Evolutionary conservation across 208 protist genomes (phyloP), one percentile per base, ranked within the genome.

Genomic region (Crithidia expoeki): DNA sequence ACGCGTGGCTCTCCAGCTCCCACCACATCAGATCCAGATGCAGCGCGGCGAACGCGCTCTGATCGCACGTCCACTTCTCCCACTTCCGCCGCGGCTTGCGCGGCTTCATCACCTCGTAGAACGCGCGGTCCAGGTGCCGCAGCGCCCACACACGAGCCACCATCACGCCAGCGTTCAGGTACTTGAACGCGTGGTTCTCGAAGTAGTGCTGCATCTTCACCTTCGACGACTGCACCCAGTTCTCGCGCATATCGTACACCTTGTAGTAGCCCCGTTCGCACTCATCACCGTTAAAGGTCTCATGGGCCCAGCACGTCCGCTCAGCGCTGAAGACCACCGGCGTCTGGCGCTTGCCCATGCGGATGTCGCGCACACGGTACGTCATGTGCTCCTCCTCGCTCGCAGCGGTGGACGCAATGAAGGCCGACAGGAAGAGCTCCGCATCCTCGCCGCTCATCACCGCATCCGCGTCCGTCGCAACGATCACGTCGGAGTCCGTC

Each of bases 351-450:
- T 57, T 57, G 21, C 51, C 51, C 5, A 32, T 30, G 28, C 51
- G 51, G 25, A 57, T 57, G 51, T 57, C 51, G 19, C 51, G 51
- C 28, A 57, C 14, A n/a, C 30, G 11, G 51, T 57, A 57, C 25
- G 51, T 32, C 28, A 30, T 57, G 51, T 49, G 44, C 44, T 49
- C 44, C 44, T 6, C 44, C 44, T 49, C 44, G 21, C 16, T 49
- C 16, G 4, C 51, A 16, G 51, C 51, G 3, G 51, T 57, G 10
- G 51, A 57, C 14, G 51, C 51, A 10, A 57, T 11, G 51, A 57
- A 57, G 28, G 51, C 51, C 3, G 25, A 10, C 4, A 57, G 32
- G 51, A 36, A 30, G 28, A 5, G 4, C 30, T 57, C 51, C 28
- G 28, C 51, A 17, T 57, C 51, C 51, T 57, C 51, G 14, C 51